Evolutionary conservation across 257 asterid genomes (phyloP).

Genomic region (Fraxinus excelsior): DNA sequence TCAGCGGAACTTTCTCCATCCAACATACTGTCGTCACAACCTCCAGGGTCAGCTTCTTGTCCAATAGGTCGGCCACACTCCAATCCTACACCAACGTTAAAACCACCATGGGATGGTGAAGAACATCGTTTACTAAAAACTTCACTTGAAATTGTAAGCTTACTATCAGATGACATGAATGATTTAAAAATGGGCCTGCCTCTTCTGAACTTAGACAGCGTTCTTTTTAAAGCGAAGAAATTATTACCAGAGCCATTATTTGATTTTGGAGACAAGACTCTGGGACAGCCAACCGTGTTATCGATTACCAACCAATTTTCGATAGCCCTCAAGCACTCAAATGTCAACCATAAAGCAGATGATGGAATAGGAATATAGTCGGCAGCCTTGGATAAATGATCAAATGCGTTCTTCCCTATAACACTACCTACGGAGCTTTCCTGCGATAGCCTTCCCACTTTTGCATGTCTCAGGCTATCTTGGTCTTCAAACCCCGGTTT

Average conservation of each 20-base stretch:
- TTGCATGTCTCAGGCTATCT: conserved; percentile 78
- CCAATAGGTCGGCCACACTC: conserved; percentile 45
- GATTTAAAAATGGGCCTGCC: conserved; percentile 53
- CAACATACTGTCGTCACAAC: conserved; percentile 48
- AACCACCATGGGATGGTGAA: conserved; percentile 43
- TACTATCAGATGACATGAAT: conserved; percentile 43
- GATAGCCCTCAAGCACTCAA: conserved; percentile 84
- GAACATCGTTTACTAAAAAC: conserved; percentile 37
- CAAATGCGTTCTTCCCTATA: conserved; percentile 55
- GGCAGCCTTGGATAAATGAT: conserved; percentile 46
- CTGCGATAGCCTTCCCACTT: conserved; percentile 89
- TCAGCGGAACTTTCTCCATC: conserved; percentile 65
- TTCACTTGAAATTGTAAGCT: conserved; percentile 43
- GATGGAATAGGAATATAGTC: conserved; percentile 56
- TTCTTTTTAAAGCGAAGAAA: conserved; percentile 61
- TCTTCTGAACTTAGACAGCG: conserved; percentile 69
- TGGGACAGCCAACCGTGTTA: conserved; percentile 60
- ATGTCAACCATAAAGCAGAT: conserved; percentile 75
- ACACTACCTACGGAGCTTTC: conserved; percentile 73
- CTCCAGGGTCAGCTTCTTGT: conserved; percentile 42
- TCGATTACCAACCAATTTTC: conserved; percentile 83
- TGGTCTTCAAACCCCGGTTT: conserved; percentile 70
- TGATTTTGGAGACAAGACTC: conserved; percentile 52
- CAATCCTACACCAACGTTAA: conserved; percentile 38
- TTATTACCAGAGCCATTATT: conserved; percentile 58